These are phyloP conservation scores for Aegle marmelos DNA, from an alignment of 345 rosid species.

Conservation along the genomic window DNA sequence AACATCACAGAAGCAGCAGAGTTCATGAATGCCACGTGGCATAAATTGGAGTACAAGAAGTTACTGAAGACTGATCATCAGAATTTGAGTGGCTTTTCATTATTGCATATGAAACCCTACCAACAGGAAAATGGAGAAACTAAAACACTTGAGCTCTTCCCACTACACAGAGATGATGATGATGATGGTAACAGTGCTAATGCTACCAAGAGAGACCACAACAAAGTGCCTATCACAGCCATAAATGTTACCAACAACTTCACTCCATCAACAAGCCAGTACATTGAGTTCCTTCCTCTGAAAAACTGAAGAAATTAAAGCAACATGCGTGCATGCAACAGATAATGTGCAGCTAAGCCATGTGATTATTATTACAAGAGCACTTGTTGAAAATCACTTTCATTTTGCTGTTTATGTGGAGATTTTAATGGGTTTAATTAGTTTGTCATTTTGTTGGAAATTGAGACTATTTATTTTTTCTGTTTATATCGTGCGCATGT, in stretches of 20 bases:
- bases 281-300: conserved; percentile 62
- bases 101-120: conserved; percentile 2
- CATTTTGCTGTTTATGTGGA: conserved; percentile 18
- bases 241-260: conserved; percentile 28
- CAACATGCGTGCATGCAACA: background rate
- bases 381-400: conserved; percentile 12
- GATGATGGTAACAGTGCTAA: background rate
- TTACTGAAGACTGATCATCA: background rate
- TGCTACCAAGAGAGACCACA: conserved; percentile 23
- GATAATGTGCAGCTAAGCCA: conserved; percentile 18
- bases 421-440: conserved; percentile 13
- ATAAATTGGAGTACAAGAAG: background rate
- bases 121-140: conserved; percentile 32
- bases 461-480: conserved; percentile 27
- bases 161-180: conserved; percentile 24
- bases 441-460: conserved; percentile 39
- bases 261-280: conserved; percentile 42
- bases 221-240: conserved; percentile 18
- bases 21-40: conserved; percentile 19
- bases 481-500: conserved; percentile 23
- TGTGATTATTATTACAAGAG: conserved; percentile 33
- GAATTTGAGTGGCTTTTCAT: background rate
- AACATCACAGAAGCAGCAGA: background rate
- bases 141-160: conserved; percentile 58
- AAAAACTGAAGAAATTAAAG: conserved; percentile 36